These are phyloP conservation scores for Rhodotorula paludigena DNA, from an alignment of 768 basidiomycete species.

Conservation along the genomic window DNA sequence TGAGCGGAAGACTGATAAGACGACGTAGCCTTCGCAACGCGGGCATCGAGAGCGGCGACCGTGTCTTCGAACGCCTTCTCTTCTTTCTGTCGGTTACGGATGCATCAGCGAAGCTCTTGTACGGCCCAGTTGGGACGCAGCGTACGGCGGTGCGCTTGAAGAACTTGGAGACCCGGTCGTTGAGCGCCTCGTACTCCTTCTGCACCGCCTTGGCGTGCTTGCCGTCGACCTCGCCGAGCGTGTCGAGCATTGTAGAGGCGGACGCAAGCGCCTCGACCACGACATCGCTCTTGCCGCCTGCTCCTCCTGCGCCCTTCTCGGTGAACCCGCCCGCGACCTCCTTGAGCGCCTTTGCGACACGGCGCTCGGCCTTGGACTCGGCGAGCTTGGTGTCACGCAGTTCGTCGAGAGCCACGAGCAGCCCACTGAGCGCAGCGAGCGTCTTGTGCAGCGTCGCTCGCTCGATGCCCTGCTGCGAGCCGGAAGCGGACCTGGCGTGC, in stretches of 20 bases:
- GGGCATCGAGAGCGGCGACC: constrained; percentile 27
- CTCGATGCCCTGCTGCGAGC: constrained; percentile 13
- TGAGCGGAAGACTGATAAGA: constrained; percentile 20
- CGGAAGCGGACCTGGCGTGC: no score
- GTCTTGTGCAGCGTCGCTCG: constrained; percentile 34
- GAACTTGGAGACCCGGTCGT: constrained; percentile 17
- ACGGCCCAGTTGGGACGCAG: no score
- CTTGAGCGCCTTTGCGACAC: constrained; percentile 15
- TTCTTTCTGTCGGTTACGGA: constrained; percentile 11
- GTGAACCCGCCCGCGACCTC: constrained; percentile 25
- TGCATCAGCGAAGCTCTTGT: no score
- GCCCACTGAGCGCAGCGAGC: constrained; percentile 8
- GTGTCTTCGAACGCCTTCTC: constrained; percentile 35
- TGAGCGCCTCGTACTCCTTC: constrained; percentile 39
- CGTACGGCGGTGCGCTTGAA: constrained; percentile 35
- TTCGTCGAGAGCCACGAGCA: constrained; percentile 40
- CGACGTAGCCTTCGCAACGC: constrained; percentile 34
- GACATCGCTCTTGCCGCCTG: background rate
- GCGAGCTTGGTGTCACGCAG: constrained; percentile 4
- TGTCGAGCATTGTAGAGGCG: constrained; percentile 18
- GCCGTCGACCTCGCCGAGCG: constrained; percentile 17
- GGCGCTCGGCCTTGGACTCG: constrained; percentile 26
- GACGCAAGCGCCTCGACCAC: constrained; percentile 13
- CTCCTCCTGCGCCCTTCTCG: constrained; percentile 6
- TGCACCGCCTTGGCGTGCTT: constrained; percentile 25